Percentiles rank a stretch among this genome's conserved stretches.
phyloP scores from a whole-genome alignment of 2,329 filamentous ascomycete species.

The Septoria linicola region DNA sequence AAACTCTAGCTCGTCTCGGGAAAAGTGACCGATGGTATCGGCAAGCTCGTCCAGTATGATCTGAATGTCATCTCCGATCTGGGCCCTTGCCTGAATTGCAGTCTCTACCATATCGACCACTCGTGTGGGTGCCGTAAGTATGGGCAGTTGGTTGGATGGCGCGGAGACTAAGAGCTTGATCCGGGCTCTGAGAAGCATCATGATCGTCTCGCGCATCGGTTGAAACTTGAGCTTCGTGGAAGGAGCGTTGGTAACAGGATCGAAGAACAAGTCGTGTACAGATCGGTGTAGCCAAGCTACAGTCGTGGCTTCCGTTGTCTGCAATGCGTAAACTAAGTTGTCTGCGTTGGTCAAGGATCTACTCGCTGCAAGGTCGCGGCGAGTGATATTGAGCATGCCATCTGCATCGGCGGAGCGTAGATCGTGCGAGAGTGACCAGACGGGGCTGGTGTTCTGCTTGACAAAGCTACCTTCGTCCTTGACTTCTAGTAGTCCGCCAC shows the following conservation, averaged over 20 bases:
- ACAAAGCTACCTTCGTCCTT: background rate
- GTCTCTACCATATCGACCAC: background rate
- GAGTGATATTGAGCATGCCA: background rate
- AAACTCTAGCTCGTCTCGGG: background rate
- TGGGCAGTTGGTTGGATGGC: background rate
- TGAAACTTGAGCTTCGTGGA: background rate
- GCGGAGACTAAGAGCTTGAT: background rate
- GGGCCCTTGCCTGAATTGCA: background rate
- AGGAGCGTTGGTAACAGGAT: background rate
- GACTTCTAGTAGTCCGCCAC: background rate
- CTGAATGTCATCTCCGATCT: background rate
- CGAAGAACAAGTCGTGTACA: constrained; percentile 2
- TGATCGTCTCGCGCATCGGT: background rate
- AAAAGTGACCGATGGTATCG: background rate
- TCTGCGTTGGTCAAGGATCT: background rate
- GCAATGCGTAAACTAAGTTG: background rate
- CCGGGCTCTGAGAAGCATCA: background rate
- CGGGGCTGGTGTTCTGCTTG: background rate
- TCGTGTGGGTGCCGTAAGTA: background rate
- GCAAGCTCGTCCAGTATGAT: background rate
- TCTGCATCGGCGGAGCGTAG: background rate
- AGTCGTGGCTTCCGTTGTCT: background rate
- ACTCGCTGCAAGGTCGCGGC: background rate
- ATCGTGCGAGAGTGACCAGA: background rate
- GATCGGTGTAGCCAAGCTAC: constrained; percentile 7